Evolutionary conservation across 805 yeast genomes (phyloP).

Genomic region (Zygosaccharomyces rouxii): DNA sequence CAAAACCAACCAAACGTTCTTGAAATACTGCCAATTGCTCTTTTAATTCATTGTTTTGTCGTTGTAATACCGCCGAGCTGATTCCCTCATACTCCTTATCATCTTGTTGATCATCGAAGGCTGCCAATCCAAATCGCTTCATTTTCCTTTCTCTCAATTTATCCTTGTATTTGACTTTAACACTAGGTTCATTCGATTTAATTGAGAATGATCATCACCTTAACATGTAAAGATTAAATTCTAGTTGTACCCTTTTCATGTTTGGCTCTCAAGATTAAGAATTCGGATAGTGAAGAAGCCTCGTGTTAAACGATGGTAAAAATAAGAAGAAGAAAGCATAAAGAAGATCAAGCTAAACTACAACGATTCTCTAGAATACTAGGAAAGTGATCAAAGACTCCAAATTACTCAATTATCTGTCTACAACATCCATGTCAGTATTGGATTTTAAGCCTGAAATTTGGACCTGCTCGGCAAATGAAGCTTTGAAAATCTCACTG

Average conservation of each 20-base stretch:
- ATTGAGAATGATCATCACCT: background rate
- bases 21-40: slow-evolving; percentile 77
- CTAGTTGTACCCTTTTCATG: background rate
- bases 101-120: slow-evolving; percentile 34
- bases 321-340: background rate
- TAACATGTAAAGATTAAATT: background rate
- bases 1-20: slow-evolving; percentile 69
- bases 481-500: slow-evolving; percentile 54
- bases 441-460: slow-evolving; percentile 51
- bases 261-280: background rate
- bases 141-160: slow-evolving; percentile 17
- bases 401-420: background rate
- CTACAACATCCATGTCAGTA: slow-evolving; percentile 20
- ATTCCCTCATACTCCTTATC: slow-evolving; percentile 13
- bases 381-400: background rate
- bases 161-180: background rate
- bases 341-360: background rate
- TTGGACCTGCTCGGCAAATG: slow-evolving; percentile 75
- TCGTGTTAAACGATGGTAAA: background rate
- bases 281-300: background rate
- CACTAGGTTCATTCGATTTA: background rate
- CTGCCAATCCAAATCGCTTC: slow-evolving; percentile 46
- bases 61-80: slow-evolving; percentile 33
- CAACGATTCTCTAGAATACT: background rate
- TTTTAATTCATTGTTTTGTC: slow-evolving; percentile 56